phyloP scores from a whole-genome alignment of 495 filamentous ascomycete species.

The Aspergillus haitiensis region DNA sequence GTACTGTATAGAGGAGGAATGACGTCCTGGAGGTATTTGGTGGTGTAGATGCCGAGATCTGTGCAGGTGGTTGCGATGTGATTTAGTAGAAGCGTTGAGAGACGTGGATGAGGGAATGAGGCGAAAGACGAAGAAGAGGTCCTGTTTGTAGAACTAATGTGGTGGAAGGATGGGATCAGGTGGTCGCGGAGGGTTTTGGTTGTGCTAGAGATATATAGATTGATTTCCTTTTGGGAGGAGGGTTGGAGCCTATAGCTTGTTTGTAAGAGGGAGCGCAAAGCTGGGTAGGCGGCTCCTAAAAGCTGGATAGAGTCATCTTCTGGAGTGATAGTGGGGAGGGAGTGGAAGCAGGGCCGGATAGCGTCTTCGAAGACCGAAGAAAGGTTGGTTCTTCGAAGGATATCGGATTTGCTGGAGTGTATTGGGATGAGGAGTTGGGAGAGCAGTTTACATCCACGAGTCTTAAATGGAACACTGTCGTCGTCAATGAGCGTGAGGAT shows the following conservation, averaged over 20 bases:
- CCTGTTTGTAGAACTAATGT: slow-evolving; percentile 46
- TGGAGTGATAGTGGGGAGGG: slow-evolving; percentile 77
- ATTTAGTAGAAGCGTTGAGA: slow-evolving; percentile 57
- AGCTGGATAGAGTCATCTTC: slow-evolving; percentile 66
- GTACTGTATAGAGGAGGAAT: slow-evolving; percentile 66
- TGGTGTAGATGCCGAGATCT: slow-evolving; percentile 65
- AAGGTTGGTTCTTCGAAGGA: slow-evolving; percentile 72
- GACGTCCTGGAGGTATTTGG: slow-evolving; percentile 73
- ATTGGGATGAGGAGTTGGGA: slow-evolving; percentile 61
- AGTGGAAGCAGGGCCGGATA: slow-evolving; percentile 68
- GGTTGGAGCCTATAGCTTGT: slow-evolving; percentile 34
- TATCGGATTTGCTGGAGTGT: slow-evolving; percentile 41
- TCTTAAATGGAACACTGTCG: slow-evolving; percentile 52
- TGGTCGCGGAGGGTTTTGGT: slow-evolving; percentile 41
- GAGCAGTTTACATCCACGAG: slow-evolving; percentile 61
- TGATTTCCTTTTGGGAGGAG: slow-evolving; percentile 17
- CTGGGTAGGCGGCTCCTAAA: slow-evolving; percentile 64
- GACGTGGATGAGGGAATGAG: slow-evolving; percentile 43
- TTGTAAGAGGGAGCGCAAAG: slow-evolving; percentile 59
- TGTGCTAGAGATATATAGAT: slow-evolving; percentile 23
- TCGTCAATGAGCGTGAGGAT: slow-evolving; percentile 81
- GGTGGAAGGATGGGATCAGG: slow-evolving; percentile 49
- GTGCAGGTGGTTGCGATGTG: slow-evolving; percentile 54
- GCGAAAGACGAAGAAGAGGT: slow-evolving; percentile 49
- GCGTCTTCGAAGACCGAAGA: slow-evolving; percentile 77